Evolutionary conservation across 2,329 filamentous ascomycete species (phyloP).

Genomic region (Trematosphaeria pertusa): DNA sequence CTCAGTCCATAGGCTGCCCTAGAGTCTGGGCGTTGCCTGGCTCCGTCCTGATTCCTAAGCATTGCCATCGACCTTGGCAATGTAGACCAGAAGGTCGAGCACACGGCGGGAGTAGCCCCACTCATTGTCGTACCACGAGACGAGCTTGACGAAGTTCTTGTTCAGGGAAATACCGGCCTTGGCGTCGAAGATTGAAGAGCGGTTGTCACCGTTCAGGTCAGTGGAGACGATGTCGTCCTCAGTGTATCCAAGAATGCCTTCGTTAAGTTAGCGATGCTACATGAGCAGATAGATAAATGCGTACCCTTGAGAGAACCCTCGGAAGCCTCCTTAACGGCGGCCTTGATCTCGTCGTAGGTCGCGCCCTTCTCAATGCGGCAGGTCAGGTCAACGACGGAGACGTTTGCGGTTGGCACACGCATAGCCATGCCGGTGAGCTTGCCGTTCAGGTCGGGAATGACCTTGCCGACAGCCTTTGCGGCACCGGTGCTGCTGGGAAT

Average conservation of each 20-base stretch:
- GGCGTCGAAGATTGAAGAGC: slow-evolving; percentile 98
- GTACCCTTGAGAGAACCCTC: slow-evolving; percentile 84
- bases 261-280: slow-evolving; percentile 25
- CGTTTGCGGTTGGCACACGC: slow-evolving; percentile 98
- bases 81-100: slow-evolving; percentile 57
- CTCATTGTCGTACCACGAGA: slow-evolving; percentile 99
- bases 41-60: slow-evolving; percentile 51
- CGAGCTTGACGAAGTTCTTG: slow-evolving; percentile 98
- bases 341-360: slow-evolving; percentile 91
- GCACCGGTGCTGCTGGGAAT: slow-evolving; percentile 99
- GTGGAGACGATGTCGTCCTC: slow-evolving; percentile 96
- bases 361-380: slow-evolving; percentile 91
- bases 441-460: slow-evolving; percentile 96
- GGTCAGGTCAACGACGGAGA: slow-evolving; percentile 98
- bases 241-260: slow-evolving; percentile 90
- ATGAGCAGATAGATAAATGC: slow-evolving; percentile 43
- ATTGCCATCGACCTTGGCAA: slow-evolving; percentile 53
- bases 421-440: slow-evolving; percentile 99
- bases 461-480: slow-evolving; percentile 99
- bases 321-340: slow-evolving; percentile 81
- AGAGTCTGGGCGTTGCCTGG: slow-evolving; percentile 44
- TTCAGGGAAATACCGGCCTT: slow-evolving; percentile 99
- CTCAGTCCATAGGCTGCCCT: slow-evolving; percentile 12
- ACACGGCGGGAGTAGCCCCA: slow-evolving; percentile 96
- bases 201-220: slow-evolving; percentile 89